phyloP scores from a whole-genome alignment of 1,284 basidiomycete species.

The Grifola frondosa region DNA sequence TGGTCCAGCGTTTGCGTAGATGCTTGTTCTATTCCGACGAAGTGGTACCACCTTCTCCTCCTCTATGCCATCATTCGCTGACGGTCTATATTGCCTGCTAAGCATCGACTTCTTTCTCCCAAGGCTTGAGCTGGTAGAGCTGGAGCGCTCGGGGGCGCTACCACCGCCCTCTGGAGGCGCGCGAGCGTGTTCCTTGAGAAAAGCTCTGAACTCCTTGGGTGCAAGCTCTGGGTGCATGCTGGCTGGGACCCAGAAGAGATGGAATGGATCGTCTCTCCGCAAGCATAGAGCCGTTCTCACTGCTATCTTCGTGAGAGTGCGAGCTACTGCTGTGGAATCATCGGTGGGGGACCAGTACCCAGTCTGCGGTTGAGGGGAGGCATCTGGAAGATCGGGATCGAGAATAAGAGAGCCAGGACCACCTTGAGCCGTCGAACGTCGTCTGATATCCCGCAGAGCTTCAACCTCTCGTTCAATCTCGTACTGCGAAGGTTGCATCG shows the following conservation, averaged over 20 bases:
- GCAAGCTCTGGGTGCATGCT: slow-evolving; percentile 96
- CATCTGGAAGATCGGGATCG: slow-evolving; percentile 83
- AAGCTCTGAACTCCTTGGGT: slow-evolving; percentile 91
- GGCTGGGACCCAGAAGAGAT: slow-evolving; percentile 98
- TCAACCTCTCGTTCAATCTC: slow-evolving; percentile 88
- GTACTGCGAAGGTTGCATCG: slow-evolving; percentile 74
- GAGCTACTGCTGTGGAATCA: slow-evolving; percentile 30
- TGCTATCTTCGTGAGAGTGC: slow-evolving; percentile 46
- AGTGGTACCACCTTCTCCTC: slow-evolving; percentile 68
- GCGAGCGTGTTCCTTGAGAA: slow-evolving; percentile 90
- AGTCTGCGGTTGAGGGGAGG: slow-evolving; percentile 52
- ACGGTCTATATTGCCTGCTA: slow-evolving; percentile 82
- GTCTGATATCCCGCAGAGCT: slow-evolving; percentile 77
- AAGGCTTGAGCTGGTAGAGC: slow-evolving; percentile 48
- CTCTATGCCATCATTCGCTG: slow-evolving; percentile 66
- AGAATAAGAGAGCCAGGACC: slow-evolving; percentile 78
- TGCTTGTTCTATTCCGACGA: slow-evolving; percentile 63
- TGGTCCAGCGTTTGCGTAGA: slow-evolving; percentile 60
- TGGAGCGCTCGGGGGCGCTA: slow-evolving; percentile 36
- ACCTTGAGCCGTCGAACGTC: slow-evolving; percentile 71
- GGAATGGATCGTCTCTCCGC: slow-evolving; percentile 68
- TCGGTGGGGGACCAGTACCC: slow-evolving; percentile 48
- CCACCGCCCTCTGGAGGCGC: slow-evolving; percentile 49
- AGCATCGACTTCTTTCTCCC: slow-evolving; percentile 87
- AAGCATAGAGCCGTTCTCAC: slow-evolving; percentile 32